Evolutionary conservation across 108 stramenopile genomes (phyloP), one percentile per base, ranked within the genome.

Genomic region (Nitzschia sp.): DNA sequence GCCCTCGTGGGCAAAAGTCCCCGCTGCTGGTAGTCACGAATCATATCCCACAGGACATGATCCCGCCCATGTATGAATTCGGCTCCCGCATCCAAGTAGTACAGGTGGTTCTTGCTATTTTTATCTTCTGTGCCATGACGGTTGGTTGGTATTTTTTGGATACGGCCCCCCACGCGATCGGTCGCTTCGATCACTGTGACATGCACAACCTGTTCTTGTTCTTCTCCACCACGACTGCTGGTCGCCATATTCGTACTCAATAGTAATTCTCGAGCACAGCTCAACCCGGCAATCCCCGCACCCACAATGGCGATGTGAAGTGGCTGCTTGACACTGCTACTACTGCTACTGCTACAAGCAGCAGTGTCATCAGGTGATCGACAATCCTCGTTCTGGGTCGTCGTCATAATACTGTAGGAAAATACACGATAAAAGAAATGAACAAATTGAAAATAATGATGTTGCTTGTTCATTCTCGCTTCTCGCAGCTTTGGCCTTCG

Each of bases 11-110:
- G 56, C 6, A 58, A 26, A 1, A 33, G 16, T 16, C 56, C 56
- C 13, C 33, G 29, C 2, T 17, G 32, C 25, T 66, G 48, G 3
- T 67, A 27, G 2, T 70, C 73, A 6, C 35, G n/a, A 28, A 70
- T 70, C 58, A 17, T 63, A 56, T 75, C 70, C 33, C 69, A 75
- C 52, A 80, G 31, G 19, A 71, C 35, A 15, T 69, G 75, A 33
- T 32, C 64, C 9, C 35, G 50, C 15, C 79, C 74, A 62, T 80
- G 75, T 53, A 80, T 66, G 60, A 68, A 75, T 60, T 81, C 80
- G 44, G 80, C 80, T 0, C 80, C 80, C 3, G 72, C 21, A 58
- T 81, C 76, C n/a, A 81, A 31, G 19, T 21, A 22, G 19, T 21
- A 50, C 8, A 4, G 4, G 4, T 8, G 22, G 6, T 41, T 50